A percentile compares a stretch with the other conserved stretches of the same genome.
Conservation (phyloP, 163 green algal genomes). For the Volvox carteri region DNA sequence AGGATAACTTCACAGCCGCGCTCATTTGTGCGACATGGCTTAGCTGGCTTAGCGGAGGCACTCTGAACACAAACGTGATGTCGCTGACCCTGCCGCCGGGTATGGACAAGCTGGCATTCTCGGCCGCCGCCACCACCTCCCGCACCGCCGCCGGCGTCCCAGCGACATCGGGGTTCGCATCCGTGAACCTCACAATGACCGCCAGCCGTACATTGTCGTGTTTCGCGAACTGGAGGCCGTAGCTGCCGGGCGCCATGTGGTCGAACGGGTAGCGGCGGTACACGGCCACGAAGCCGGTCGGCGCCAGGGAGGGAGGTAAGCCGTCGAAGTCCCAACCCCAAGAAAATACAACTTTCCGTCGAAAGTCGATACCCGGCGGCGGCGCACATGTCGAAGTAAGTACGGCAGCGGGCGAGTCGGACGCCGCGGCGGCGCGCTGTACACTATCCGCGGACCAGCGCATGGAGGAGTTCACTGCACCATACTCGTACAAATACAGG, state of each 20-base stretch:
- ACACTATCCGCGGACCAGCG: not conserved
- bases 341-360: not conserved
- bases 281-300: slow-evolving; percentile 38
- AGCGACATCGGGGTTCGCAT: slow-evolving; percentile 34
- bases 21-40: not conserved
- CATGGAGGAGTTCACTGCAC: not conserved
- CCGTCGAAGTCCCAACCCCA: slow-evolving; percentile 45
- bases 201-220: slow-evolving; percentile 10
- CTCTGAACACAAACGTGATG: slow-evolving; percentile 23
- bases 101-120: not conserved
- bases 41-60: not conserved
- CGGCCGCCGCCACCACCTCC: not conserved
- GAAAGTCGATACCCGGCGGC: not conserved
- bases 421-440: not conserved
- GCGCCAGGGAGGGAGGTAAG: slow-evolving; percentile 24
- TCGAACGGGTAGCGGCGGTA: slow-evolving; percentile 42
- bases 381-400: slow-evolving; percentile 9
- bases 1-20: not conserved
- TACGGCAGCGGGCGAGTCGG: not conserved
- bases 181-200: slow-evolving; percentile 13
- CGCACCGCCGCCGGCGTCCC: not conserved
- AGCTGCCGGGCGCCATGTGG: not conserved
- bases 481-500: not conserved
- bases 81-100: not conserved
- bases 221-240: slow-evolving; percentile 1